Evolutionary conservation across 1,139 yeast genomes (phyloP), one percentile per base, ranked within the genome.

Genomic region (Candida neerlandica): DNA sequence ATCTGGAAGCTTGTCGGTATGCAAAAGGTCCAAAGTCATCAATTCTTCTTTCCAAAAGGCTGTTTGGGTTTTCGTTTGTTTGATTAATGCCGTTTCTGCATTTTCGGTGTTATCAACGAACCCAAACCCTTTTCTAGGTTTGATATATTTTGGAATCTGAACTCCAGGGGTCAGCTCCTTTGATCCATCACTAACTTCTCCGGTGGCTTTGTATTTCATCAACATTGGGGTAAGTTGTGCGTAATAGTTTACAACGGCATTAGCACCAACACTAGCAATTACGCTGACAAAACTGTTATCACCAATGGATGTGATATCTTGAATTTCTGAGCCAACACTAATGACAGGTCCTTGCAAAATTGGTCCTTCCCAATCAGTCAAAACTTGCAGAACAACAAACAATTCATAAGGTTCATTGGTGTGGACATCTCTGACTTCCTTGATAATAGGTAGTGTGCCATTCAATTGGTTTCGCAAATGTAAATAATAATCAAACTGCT

Each of bases 41-140:
- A 59, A 52, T 32, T 61, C 58, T 15, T 47, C 42, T n/a, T 50
- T 44, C 59, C 61, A 54, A 43, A 56, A 57, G 12, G 43, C 5
- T 34, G 41, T 41, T 27, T 48, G 50, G 4, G 46, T 44, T 21
- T 48, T 49, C 10, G 30, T 27, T 12, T 16, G 44, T 34, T 43
- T 43, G 2, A 43, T 41, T 14, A 43, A 43, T 14, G 30, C 39
- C 21, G 47, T 47, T 15, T 44, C 51, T 23, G 49, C 53, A 9
- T 39, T 35, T 7, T 62, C 70, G 2, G 60, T 46, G 2, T 62
- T 58, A 37, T 70, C 74, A 16, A 73, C 52, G 52, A 62, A 75
- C 0, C 80, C 80, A 56, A 73, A 75, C 0, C 80, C 80, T 34
- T 56, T 58, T 18, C 50, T 54, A 1, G 77, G 76, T 39, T 60